phyloP scores from a whole-genome alignment of 805 yeast species.

The Brettanomyces bruxellensis region DNA sequence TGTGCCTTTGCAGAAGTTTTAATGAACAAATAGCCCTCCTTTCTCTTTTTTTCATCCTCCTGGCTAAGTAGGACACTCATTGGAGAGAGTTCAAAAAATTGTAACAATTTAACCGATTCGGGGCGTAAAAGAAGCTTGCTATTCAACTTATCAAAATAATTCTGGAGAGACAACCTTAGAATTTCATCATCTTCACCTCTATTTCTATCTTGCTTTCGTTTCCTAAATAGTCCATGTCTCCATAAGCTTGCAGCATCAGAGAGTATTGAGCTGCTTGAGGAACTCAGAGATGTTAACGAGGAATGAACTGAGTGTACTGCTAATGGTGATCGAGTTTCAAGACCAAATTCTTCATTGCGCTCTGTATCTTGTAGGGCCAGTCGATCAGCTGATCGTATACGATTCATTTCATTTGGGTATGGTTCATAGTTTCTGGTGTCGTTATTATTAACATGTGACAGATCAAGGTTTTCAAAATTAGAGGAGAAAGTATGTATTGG shows the following conservation, averaged over 20 bases:
- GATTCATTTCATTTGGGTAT: neutral
- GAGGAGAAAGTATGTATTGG: neutral
- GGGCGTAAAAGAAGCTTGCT: conserved; percentile 57
- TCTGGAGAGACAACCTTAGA: conserved; percentile 40
- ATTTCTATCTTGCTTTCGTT: conserved; percentile 1
- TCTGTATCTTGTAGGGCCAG: neutral
- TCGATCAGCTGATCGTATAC: neutral
- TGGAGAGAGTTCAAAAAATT: conserved; percentile 85
- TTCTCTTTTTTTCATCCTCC: conserved; percentile 76
- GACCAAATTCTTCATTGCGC: neutral
- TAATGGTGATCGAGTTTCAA: neutral
- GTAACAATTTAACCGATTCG: conserved; percentile 74
- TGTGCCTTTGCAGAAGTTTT: conserved; percentile 79
- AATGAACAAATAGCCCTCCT: conserved; percentile 78
- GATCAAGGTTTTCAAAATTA: neutral
- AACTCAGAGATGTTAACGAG: neutral
- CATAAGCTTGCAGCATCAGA: neutral
- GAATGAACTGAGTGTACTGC: neutral
- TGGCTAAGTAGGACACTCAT: conserved; percentile 74
- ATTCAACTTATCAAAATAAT: conserved; percentile 58
- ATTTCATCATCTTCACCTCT: neutral
- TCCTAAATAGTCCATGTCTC: conserved; percentile 6
- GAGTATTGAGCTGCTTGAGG: conserved; percentile 4
- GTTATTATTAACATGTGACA: neutral
- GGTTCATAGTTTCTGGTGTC: neutral